A percentile compares a stretch with the other conserved stretches of the same genome.
Evolutionary conservation across 257 asterid genomes (phyloP).

Genomic region (Ilex asprella): DNA sequence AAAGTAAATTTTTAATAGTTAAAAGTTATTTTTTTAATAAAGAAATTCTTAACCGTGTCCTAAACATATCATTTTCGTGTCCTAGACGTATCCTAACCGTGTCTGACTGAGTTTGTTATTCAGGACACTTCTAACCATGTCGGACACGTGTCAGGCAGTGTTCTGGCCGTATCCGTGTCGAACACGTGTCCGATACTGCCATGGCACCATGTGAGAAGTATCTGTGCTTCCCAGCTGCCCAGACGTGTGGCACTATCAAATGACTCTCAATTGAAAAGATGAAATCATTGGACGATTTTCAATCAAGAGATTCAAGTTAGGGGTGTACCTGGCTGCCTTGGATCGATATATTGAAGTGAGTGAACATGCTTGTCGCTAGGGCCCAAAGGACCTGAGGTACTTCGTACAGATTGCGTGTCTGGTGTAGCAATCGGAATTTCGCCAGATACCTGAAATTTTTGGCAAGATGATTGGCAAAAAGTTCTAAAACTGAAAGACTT

Average conservation of each 20-base stretch:
- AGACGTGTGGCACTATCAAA: background rate
- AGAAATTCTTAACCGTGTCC: no score
- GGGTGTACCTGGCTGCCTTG: conserved; percentile 74
- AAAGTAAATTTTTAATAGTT: no score
- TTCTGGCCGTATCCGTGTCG: no score
- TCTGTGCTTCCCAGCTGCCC: no score
- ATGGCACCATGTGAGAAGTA: no score
- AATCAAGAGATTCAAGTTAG: background rate
- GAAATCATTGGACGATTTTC: background rate
- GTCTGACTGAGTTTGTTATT: no score
- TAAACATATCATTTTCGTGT: no score
- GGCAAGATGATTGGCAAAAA: background rate
- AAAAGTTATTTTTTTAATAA: no score
- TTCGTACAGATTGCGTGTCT: conserved; percentile 79
- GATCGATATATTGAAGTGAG: conserved; percentile 77
- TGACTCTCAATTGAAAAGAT: conserved; percentile 4
- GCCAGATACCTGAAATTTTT: conserved; percentile 50
- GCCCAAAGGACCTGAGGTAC: conserved; percentile 95
- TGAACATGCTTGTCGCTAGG: conserved; percentile 70
- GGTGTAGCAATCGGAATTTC: conserved; percentile 71
- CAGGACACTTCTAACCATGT: no score
- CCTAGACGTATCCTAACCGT: no score
- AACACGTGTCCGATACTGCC: no score
- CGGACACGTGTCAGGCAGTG: no score
- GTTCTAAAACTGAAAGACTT: background rate